Evolutionary conservation across 176 grass and related monocot species (phyloP).

Genomic region (Eleusine coracana): DNA sequence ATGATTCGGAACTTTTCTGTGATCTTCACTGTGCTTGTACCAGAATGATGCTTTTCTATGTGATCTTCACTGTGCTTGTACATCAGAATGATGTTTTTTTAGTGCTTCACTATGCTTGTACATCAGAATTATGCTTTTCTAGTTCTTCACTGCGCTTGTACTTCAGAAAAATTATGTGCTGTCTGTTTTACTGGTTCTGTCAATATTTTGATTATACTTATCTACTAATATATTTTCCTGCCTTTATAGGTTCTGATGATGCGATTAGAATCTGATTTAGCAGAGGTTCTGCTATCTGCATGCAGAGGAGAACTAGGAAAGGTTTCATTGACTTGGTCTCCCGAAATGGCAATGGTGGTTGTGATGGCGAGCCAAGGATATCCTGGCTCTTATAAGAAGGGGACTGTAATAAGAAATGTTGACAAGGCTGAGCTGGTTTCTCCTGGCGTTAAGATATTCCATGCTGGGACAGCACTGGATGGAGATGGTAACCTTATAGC

Average conservation of each 20-base stretch:
- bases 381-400: constrained; percentile 76
- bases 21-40: constrained; percentile 10
- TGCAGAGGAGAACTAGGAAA: constrained; percentile 63
- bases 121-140: background rate
- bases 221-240: constrained; percentile 20
- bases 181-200: background rate
- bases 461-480: constrained; percentile 69
- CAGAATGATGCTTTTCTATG: background rate
- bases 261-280: constrained; percentile 79
- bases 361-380: constrained; percentile 90
- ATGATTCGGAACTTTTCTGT: background rate
- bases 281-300: constrained; percentile 71
- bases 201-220: background rate
- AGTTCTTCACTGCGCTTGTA: constrained; percentile 8
- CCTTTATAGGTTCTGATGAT: constrained; percentile 69
- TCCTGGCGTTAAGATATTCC: constrained; percentile 84
- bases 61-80: constrained; percentile 12
- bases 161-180: background rate
- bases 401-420: constrained; percentile 68
- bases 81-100: background rate
- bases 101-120: constrained; percentile 5
- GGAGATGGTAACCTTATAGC: constrained; percentile 68
- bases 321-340: constrained; percentile 68
- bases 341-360: constrained; percentile 70
- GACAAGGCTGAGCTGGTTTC: constrained; percentile 72